Evolutionary conservation across 495 filamentous ascomycete genomes (phyloP).

Genomic region (Penicillium malachiteum): DNA sequence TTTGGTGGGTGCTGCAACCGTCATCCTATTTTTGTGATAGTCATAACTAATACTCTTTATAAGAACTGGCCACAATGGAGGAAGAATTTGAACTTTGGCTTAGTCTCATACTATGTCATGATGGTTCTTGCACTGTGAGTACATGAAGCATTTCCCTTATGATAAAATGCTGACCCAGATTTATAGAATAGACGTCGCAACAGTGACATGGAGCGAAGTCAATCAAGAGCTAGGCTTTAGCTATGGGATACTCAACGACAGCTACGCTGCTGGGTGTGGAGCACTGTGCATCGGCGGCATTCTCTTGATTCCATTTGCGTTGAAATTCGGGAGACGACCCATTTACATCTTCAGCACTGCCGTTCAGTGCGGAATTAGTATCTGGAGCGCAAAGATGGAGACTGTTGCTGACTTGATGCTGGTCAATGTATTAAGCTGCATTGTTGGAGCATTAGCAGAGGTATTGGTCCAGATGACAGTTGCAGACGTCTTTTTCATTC

Average conservation of each 20-base stretch:
- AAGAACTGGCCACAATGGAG: slow-evolving; percentile 23
- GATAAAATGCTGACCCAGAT: background rate
- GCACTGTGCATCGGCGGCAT: slow-evolving; percentile 38
- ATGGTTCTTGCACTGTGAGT: slow-evolving; percentile 24
- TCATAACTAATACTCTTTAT: background rate
- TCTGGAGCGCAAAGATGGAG: slow-evolving; percentile 40
- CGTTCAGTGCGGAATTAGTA: slow-evolving; percentile 31
- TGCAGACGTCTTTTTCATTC: slow-evolving; percentile 49
- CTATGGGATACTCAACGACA: slow-evolving; percentile 37
- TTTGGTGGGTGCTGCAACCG: slow-evolving; percentile 10
- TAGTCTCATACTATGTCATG: slow-evolving; percentile 23
- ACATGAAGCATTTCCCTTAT: background rate
- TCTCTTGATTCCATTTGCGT: slow-evolving; percentile 44
- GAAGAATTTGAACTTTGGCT: slow-evolving; percentile 22
- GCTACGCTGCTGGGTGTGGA: slow-evolving; percentile 38
- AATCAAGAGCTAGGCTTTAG: slow-evolving; percentile 39
- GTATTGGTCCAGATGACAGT: slow-evolving; percentile 47
- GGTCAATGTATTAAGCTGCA: slow-evolving; percentile 34
- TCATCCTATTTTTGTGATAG: background rate
- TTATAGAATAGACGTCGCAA: slow-evolving; percentile 32
- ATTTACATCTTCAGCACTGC: slow-evolving; percentile 42
- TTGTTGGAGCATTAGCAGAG: slow-evolving; percentile 41
- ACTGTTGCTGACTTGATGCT: slow-evolving; percentile 38
- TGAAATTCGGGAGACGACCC: slow-evolving; percentile 44
- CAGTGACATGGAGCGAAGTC: slow-evolving; percentile 40